phyloP scores from a whole-genome alignment of 148 eudicot species.

The Dysphania ambrosioides region DNA sequence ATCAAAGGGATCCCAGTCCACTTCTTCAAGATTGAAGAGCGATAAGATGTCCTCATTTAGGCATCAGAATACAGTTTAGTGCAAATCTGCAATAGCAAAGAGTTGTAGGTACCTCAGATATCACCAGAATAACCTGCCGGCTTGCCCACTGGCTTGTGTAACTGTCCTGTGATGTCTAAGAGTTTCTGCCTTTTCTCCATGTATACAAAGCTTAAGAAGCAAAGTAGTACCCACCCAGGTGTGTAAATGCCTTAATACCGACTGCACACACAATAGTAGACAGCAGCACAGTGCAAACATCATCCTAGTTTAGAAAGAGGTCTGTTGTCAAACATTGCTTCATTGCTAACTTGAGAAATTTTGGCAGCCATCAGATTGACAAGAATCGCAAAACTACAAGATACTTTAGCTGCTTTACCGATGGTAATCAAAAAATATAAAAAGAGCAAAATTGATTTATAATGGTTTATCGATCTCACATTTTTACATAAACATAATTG shows the following conservation, averaged over 20 bases:
- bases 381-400: slow-evolving; percentile 12
- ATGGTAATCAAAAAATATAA: neutral
- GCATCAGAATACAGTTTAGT: slow-evolving; percentile 1
- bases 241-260: slow-evolving; percentile 3
- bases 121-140: neutral
- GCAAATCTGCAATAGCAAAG: neutral
- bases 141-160: neutral
- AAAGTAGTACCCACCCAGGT: neutral
- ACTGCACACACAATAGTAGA: neutral
- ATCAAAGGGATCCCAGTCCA: slow-evolving; percentile 52
- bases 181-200: neutral
- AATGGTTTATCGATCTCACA: slow-evolving; percentile 22
- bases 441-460: slow-evolving; percentile 23
- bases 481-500: no score
- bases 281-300: neutral
- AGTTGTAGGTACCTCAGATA: neutral
- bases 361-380: slow-evolving; percentile 6
- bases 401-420: slow-evolving; percentile 15
- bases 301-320: neutral
- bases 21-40: slow-evolving; percentile 61
- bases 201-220: neutral
- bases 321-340: neutral
- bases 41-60: neutral
- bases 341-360: slow-evolving; percentile 14
- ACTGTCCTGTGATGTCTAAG: neutral